Evolutionary conservation across 768 basidiomycete genomes (phyloP).

Genomic region (Lactifluus echinatus): DNA sequence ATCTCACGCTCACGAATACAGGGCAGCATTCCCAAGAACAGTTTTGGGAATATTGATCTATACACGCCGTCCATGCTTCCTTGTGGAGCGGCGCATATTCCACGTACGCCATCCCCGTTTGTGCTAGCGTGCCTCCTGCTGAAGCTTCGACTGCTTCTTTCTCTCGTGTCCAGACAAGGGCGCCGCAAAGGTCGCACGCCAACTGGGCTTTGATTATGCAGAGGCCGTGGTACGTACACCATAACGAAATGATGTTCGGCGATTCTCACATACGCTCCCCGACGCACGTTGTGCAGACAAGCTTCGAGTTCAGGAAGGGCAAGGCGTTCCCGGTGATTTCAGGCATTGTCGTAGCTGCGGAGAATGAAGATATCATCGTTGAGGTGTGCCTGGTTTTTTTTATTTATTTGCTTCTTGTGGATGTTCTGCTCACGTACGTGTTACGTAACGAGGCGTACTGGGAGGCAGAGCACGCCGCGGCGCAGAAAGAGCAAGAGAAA

Average conservation of each 20-base stretch:
- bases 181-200: slow-evolving; percentile 79
- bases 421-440: neutral
- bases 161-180: slow-evolving; percentile 44
- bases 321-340: slow-evolving; percentile 77
- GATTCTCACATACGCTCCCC: neutral
- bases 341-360: slow-evolving; percentile 80
- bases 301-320: slow-evolving; percentile 94
- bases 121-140: neutral
- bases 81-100: slow-evolving; percentile 73
- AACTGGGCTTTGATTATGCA: slow-evolving; percentile 81
- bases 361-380: slow-evolving; percentile 62
- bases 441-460: slow-evolving; percentile 58
- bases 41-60: slow-evolving; percentile 94
- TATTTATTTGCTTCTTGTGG: neutral
- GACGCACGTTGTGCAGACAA: slow-evolving; percentile 47
- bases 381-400: slow-evolving; percentile 45
- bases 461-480: slow-evolving; percentile 69
- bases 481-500: slow-evolving; percentile 68
- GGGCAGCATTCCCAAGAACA: slow-evolving; percentile 92
- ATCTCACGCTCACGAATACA: slow-evolving; percentile 28
- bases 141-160: neutral
- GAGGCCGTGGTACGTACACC: slow-evolving; percentile 78
- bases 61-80: slow-evolving; percentile 96
- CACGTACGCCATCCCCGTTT: slow-evolving; percentile 49
- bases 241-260: neutral